Conservation (phyloP, 2,329 filamentous ascomycete genomes). For the Aspergillus piperis region DNA sequence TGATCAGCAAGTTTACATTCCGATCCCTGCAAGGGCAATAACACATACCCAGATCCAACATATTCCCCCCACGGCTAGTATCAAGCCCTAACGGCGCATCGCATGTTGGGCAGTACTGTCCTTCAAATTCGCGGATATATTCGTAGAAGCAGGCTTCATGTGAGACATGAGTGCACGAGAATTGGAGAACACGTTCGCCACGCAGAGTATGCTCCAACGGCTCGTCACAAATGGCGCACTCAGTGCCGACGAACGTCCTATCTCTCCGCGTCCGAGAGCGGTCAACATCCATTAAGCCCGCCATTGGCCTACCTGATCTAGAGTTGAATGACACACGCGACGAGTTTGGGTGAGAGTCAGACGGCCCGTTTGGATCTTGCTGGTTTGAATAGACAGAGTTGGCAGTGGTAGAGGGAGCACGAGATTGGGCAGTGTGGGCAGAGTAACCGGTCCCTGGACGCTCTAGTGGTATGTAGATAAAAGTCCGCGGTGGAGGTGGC, state of each 20-base stretch:
- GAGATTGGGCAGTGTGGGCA: slow-evolving; percentile 28
- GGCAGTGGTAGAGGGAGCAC: slow-evolving; percentile 28
- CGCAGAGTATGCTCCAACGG: slow-evolving; percentile 91
- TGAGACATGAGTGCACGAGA: slow-evolving; percentile 94
- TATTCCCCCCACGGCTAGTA: slow-evolving; percentile 88
- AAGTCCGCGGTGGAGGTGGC: slow-evolving; percentile 34
- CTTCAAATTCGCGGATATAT: slow-evolving; percentile 92
- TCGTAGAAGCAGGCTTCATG: slow-evolving; percentile 99
- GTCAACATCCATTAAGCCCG: slow-evolving; percentile 71
- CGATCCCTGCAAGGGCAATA: neutral
- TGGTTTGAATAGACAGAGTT: slow-evolving; percentile 23
- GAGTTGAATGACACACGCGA: slow-evolving; percentile 41
- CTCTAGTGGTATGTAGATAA: slow-evolving; percentile 28
- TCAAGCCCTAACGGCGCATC: slow-evolving; percentile 89
- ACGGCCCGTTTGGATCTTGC: slow-evolving; percentile 20
- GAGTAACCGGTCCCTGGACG: slow-evolving; percentile 34
- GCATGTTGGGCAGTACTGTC: slow-evolving; percentile 91
- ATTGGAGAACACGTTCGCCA: slow-evolving; percentile 91
- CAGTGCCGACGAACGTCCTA: slow-evolving; percentile 90
- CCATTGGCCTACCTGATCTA: slow-evolving; percentile 51
- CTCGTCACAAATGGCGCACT: slow-evolving; percentile 96
- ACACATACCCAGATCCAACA: slow-evolving; percentile 79
- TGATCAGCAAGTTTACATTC: slow-evolving; percentile 29
- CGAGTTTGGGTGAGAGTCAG: slow-evolving; percentile 31
- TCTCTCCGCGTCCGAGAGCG: slow-evolving; percentile 79